Percentiles rank a stretch among this genome's conserved stretches.
Evolutionary conservation across 768 basidiomycete species (phyloP).

Genomic region (Boletus pseudopeckii): DNA sequence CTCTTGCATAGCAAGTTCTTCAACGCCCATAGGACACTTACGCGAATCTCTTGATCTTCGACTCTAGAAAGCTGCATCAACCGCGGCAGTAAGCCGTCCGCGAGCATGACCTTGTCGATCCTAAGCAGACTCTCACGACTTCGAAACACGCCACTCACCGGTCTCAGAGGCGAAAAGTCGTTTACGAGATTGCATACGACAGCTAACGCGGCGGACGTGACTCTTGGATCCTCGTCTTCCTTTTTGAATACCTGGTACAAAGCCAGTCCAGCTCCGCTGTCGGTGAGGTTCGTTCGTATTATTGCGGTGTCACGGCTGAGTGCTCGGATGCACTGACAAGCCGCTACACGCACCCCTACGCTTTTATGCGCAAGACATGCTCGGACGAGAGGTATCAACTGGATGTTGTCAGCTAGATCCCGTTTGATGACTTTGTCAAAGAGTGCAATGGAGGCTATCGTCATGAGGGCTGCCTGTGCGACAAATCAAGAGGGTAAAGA

Average conservation of each 20-base stretch:
- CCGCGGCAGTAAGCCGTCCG: constrained; percentile 62
- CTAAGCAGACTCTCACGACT: background rate
- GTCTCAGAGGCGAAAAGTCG: constrained; percentile 78
- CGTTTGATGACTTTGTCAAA: constrained; percentile 72
- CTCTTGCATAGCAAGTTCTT: constrained; percentile 79
- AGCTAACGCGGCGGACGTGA: constrained; percentile 65
- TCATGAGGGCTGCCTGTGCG: constrained; percentile 64
- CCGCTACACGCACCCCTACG: constrained; percentile 78
- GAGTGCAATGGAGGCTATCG: constrained; percentile 69
- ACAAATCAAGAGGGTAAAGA: background rate
- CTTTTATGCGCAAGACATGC: constrained; percentile 56
- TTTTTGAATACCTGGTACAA: constrained; percentile 60
- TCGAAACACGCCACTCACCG: constrained; percentile 43
- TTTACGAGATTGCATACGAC: constrained; percentile 84
- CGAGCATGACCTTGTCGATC: constrained; percentile 52
- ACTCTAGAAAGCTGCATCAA: constrained; percentile 56
- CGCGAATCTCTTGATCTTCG: constrained; percentile 52
- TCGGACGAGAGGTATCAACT: constrained; percentile 53
- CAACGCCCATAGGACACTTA: constrained; percentile 82
- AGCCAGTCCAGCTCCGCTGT: constrained; percentile 71
- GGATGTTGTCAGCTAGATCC: constrained; percentile 56
- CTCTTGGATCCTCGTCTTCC: constrained; percentile 63
- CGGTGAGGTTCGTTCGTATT: constrained; percentile 79
- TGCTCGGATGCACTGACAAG: constrained; percentile 81
- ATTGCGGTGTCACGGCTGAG: constrained; percentile 77